Percentiles rank a stretch among this genome's conserved stretches.
These are phyloP conservation scores for Mytilinidion resinicola DNA, from an alignment of 495 filamentous ascomycete genomes.

Conservation along the genomic window DNA sequence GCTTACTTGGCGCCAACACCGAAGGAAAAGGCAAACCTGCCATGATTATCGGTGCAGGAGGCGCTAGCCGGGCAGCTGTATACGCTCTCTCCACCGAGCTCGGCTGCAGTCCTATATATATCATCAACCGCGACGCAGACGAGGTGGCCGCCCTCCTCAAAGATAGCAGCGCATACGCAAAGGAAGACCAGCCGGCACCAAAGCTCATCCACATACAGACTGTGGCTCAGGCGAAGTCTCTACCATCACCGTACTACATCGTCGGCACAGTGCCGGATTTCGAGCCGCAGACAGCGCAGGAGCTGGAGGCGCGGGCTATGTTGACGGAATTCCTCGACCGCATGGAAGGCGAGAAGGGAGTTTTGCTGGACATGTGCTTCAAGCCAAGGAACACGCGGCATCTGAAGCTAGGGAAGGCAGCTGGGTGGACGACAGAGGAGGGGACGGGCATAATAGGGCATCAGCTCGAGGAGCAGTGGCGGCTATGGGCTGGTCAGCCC, in stretches of 20 bases:
- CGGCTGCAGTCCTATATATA: constrained; percentile 9
- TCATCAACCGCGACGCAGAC: constrained; percentile 13
- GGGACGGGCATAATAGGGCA: constrained; percentile 28
- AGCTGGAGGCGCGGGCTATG: constrained; percentile 9
- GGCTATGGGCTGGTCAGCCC: constrained; percentile 19
- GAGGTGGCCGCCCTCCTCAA: constrained; percentile 9
- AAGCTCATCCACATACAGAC: constrained; percentile 6
- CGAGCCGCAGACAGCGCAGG: constrained; percentile 25
- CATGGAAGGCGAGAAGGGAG: constrained; percentile 4
- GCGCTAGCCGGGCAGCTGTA: constrained; percentile 40
- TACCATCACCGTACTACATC: constrained; percentile 20
- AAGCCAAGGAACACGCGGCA: constrained; percentile 28
- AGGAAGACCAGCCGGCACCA: not conserved
- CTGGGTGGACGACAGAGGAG: constrained; percentile 14
- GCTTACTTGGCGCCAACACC: constrained; percentile 6
- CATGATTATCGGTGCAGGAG: constrained; percentile 43
- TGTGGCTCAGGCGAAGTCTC: constrained; percentile 4
- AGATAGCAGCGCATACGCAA: not conserved
- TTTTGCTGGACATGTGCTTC: constrained; percentile 34
- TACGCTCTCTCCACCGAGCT: constrained; percentile 33
- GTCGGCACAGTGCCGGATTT: constrained; percentile 32
- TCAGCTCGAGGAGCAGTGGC: constrained; percentile 27
- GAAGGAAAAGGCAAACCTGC: constrained; percentile 24
- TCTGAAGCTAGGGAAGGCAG: constrained; percentile 16
- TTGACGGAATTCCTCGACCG: constrained; percentile 1